Evolutionary conservation across 352 stramenopile species (phyloP), one percentile per base, ranked within the genome.

Genomic region (Phytophthora quininea): DNA sequence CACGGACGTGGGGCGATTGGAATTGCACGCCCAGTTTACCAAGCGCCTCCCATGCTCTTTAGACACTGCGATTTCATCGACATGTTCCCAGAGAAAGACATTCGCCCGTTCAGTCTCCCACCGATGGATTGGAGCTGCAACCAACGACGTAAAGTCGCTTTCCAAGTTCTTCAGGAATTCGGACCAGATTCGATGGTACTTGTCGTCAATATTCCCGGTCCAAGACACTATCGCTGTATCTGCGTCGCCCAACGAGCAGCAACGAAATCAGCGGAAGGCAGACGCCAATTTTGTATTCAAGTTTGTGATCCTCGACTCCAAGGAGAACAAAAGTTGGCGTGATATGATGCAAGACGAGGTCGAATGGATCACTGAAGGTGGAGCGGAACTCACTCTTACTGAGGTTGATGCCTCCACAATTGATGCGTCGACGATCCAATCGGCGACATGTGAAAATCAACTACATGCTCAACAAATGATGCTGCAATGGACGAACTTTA

Each of bases 401-500:
- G 60, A 74, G 29, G 57, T 67, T 9, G 64, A 77, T 19, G 51
- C 58, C 32, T 45, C 50, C 4, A 52, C 46, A 0, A 51, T 77
- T 15, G 68, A 79, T 4, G 60, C 74, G 3, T 43, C 72, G 19
- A 77, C 73, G 46, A 61, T 75, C 33, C 68, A 77, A 40, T 75
- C 53, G 47, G 49, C 59, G 10, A 45, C n/a, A 12, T 81, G 69
- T 31, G 35, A 79, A n/a, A 84, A 42, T 40, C 55, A 65, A 8
- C 8, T 63, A 38, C 75, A 84, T 29, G 76, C 79, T 11, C 64
- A 74, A 43, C 81, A 78, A 42, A 19, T 84, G 14, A 76, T 88
- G 60, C 62, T 86, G 31, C 77, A 88, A 32, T 82, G 69, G 50
- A 67, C 74, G 14, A 62, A 69, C 48, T 81, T 86, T 31, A 69